A percentile compares a stretch with the other conserved stretches of the same genome.
Conservation (phyloP, 2,329 filamentous ascomycete genomes). For the Cladophialophora carrionii region DNA sequence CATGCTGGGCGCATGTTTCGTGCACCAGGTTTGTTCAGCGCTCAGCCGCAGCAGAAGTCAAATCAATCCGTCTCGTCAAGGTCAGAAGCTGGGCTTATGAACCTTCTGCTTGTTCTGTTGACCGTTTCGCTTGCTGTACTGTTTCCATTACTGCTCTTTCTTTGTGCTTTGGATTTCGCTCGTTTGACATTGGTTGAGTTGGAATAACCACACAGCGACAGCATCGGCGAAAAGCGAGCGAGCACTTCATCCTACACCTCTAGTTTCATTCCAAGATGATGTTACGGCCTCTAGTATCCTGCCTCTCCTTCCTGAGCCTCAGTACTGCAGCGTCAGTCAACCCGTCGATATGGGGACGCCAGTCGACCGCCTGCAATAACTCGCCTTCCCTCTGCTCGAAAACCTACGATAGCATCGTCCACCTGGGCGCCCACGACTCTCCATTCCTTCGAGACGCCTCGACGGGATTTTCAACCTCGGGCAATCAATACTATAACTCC, state of each 20-base stretch:
- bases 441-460: constrained; percentile 69
- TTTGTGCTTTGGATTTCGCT: not conserved
- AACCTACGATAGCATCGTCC: constrained; percentile 74
- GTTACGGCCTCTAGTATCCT: constrained; percentile 21
- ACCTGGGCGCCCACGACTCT: constrained; percentile 76
- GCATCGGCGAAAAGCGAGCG: not conserved
- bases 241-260: not conserved
- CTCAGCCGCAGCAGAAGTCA: constrained; percentile 11
- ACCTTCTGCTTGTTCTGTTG: not conserved
- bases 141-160: constrained; percentile 1
- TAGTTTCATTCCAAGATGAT: constrained; percentile 14
- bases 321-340: constrained; percentile 24
- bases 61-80: constrained; percentile 6
- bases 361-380: constrained; percentile 72
- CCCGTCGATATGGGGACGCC: constrained; percentile 18
- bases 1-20: constrained; percentile 13
- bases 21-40: constrained; percentile 5
- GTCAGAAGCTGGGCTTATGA: constrained; percentile 11
- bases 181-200: not conserved
- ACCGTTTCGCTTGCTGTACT: not conserved
- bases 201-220: not conserved
- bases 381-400: constrained; percentile 72
- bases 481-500: constrained; percentile 73
- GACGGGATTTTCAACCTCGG: constrained; percentile 65
- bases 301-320: constrained; percentile 25